Conservation (phyloP, 1,139 yeast species). For the Yamadazyma sp. region DNA sequence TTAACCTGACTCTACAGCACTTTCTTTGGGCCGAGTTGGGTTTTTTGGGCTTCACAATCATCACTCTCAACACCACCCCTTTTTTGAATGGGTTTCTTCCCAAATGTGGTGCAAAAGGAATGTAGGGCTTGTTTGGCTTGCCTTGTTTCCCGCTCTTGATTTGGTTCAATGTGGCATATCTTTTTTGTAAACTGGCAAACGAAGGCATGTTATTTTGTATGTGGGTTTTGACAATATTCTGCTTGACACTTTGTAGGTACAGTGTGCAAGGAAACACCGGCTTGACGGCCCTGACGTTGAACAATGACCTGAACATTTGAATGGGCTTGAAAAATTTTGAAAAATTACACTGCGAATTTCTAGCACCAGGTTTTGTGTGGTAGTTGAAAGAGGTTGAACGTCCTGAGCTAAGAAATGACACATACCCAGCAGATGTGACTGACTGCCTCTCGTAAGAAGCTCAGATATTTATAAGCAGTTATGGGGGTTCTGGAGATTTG, state of each 20-base stretch:
- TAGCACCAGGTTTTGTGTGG: neutral
- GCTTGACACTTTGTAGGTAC: constrained; percentile 8
- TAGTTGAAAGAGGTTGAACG: too few relatives aligned
- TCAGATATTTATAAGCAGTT: too few relatives aligned
- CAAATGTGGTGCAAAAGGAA: constrained; percentile 75
- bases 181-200: constrained; percentile 27
- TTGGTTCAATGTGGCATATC: constrained; percentile 73
- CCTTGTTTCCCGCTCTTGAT: constrained; percentile 64
- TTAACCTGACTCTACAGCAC: constrained; percentile 90
- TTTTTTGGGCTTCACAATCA: constrained; percentile 94
- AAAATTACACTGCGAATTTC: constrained; percentile 5
- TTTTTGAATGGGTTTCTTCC: constrained; percentile 80
- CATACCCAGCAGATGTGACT: too few relatives aligned
- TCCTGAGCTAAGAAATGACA: too few relatives aligned
- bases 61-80: constrained; percentile 92
- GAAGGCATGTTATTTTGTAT: constrained; percentile 6
- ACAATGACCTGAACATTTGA: constrained; percentile 15
- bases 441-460: too few relatives aligned
- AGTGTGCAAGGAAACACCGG: constrained; percentile 6
- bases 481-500: too few relatives aligned
- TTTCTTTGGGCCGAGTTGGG: constrained; percentile 98
- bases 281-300: constrained; percentile 9
- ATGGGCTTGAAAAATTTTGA: constrained; percentile 12
- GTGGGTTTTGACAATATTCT: neutral
- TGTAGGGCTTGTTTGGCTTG: constrained; percentile 47